These are phyloP conservation scores for Pichia ethanolica DNA, from an alignment of 805 yeast species.

Conservation along the genomic window DNA sequence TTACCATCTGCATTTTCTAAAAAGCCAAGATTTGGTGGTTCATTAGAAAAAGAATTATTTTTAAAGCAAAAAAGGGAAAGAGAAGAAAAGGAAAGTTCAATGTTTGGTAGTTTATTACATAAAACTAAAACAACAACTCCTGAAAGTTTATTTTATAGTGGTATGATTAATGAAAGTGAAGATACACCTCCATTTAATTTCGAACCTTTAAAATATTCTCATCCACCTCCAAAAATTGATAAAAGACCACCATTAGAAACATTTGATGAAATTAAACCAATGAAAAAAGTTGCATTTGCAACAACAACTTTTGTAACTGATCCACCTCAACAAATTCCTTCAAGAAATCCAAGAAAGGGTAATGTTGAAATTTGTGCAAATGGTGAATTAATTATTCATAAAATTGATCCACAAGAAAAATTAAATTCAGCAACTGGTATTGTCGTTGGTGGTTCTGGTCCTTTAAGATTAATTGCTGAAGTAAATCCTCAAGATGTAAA, in stretches of 20 bases:
- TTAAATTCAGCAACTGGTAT: slow-evolving; percentile 50
- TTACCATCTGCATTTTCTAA: slow-evolving; percentile 41
- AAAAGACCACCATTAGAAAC: slow-evolving; percentile 25
- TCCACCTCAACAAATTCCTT: slow-evolving; percentile 94
- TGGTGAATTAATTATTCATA: slow-evolving; percentile 30
- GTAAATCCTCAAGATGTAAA: slow-evolving; percentile 8
- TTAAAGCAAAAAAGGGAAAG: slow-evolving; percentile 15
- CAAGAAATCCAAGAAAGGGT: slow-evolving; percentile 74
- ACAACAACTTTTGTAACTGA: slow-evolving; percentile 64
- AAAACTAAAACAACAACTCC: slow-evolving; percentile 20
- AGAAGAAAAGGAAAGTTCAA: slow-evolving; percentile 14
- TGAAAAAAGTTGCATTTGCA: slow-evolving; percentile 71
- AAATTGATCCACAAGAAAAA: slow-evolving; percentile 26
- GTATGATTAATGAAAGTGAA: slow-evolving; percentile 16
- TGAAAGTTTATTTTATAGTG: slow-evolving; percentile 13
- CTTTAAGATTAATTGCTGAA: slow-evolving; percentile 37
- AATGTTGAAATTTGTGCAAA: slow-evolving; percentile 42
- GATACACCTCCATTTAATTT: slow-evolving; percentile 17
- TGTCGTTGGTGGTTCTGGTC: slow-evolving; percentile 75
- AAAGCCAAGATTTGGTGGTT: slow-evolving; percentile 23
- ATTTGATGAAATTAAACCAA: slow-evolving; percentile 24
- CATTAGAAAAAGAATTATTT: slow-evolving; percentile 19
- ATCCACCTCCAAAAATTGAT: slow-evolving; percentile 24
- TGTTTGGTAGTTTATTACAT: slow-evolving; percentile 27
- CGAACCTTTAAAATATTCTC: slow-evolving; percentile 17